phyloP scores from a whole-genome alignment of 208 protist genomes.

The Entamoeba invadens region DNA sequence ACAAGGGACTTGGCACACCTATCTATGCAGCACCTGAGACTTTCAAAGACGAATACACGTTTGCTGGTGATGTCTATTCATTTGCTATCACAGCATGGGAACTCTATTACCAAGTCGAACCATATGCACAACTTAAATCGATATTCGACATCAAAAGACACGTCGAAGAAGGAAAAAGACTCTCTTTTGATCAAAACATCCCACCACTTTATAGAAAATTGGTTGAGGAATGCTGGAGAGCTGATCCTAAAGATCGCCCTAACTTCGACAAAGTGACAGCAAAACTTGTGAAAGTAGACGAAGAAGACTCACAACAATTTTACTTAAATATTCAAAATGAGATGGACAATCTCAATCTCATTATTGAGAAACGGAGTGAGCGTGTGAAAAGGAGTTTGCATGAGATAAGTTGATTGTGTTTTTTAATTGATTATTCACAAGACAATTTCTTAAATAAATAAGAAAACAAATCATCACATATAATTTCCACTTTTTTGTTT shows the following conservation, averaged over 20 bases:
- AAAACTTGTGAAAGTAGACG: not conserved
- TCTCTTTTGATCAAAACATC: not conserved
- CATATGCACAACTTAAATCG: not conserved
- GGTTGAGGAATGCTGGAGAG: not conserved
- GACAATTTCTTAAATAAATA: too few species aligned
- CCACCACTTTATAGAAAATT: not conserved
- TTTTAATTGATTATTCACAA: too few species aligned
- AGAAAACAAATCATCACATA: too few species aligned
- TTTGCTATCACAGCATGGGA: not conserved
- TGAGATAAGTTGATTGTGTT: too few species aligned
- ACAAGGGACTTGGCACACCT: not conserved
- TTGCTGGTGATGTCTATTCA: not conserved
- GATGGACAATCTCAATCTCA: too few species aligned
- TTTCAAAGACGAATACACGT: not conserved
- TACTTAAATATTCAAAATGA: too few species aligned
- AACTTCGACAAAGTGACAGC: not conserved
- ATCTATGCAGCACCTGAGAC: not conserved
- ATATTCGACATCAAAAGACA: not conserved
- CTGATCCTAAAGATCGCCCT: not conserved
- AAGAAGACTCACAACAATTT: too few species aligned
- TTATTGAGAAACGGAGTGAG: too few species aligned
- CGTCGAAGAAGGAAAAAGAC: not conserved
- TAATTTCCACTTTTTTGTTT: too few species aligned
- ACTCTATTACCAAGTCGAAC: not conserved
- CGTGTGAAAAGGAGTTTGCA: too few species aligned